Conservation (phyloP, 2,329 filamentous ascomycete genomes). For the Didymella segeticola region DNA sequence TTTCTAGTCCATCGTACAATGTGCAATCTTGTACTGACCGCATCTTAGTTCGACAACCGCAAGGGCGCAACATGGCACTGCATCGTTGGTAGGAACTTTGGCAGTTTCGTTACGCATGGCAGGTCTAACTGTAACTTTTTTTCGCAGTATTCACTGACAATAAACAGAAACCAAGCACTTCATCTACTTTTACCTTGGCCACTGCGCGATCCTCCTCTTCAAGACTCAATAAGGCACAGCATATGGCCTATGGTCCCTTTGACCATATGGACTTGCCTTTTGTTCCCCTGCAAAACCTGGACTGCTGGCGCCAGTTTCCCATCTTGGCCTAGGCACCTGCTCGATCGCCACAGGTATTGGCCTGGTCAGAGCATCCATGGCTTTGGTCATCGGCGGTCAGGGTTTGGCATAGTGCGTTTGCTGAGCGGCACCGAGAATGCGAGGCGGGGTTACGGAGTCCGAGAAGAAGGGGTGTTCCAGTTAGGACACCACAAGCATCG, state of each 20-base stretch:
- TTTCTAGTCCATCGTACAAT: no score
- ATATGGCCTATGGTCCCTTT: constrained; percentile 11
- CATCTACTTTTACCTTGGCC: constrained; percentile 99
- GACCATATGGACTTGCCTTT: constrained; percentile 7
- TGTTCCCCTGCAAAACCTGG: neutral
- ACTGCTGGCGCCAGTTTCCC: constrained; percentile 11
- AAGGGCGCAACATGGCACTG: constrained; percentile 99
- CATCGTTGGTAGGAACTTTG: constrained; percentile 98
- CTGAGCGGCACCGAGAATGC: neutral
- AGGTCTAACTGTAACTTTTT: constrained; percentile 41
- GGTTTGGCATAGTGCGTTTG: neutral
- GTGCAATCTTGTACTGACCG: constrained; percentile 27
- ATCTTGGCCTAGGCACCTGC: constrained; percentile 3
- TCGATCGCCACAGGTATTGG: neutral
- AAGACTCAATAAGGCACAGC: constrained; percentile 79
- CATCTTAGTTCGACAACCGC: constrained; percentile 83
- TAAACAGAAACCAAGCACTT: constrained; percentile 94
- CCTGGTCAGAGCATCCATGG: neutral
- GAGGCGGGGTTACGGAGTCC: constrained; percentile 5
- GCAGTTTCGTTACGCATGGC: constrained; percentile 98
- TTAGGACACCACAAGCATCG: constrained; percentile 26
- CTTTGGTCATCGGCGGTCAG: neutral
- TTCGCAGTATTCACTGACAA: constrained; percentile 19
- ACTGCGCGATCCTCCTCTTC: constrained; percentile 97
- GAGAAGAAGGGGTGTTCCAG: constrained; percentile 11